phyloP scores from a whole-genome alignment of 331 rosid species.

The Malus hybrid region DNA sequence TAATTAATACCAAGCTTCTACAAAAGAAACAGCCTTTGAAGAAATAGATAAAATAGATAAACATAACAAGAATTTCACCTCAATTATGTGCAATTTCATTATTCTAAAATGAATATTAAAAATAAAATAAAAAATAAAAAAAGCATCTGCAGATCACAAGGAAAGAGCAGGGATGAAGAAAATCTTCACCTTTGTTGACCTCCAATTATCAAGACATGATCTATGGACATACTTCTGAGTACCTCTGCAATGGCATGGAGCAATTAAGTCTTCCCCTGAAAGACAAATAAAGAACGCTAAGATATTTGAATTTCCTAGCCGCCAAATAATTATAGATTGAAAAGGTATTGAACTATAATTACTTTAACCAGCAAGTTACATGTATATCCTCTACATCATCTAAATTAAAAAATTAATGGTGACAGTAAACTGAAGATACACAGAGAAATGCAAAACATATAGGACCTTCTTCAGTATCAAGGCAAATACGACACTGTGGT shows the following conservation, averaged over 20 bases:
- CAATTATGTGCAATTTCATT: background rate
- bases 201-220: conserved; percentile 96
- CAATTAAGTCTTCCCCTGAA: conserved; percentile 90
- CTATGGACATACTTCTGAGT: conserved; percentile 92
- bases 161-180: background rate
- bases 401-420: background rate
- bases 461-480: conserved; percentile 84
- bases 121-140: background rate
- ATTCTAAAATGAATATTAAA: background rate
- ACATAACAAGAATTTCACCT: background rate
- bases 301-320: background rate
- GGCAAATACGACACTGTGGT: conserved; percentile 91
- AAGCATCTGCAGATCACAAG: background rate
- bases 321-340: background rate
- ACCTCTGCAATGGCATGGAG: conserved; percentile 98
- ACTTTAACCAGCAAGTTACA: background rate
- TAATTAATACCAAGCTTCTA: conserved; percentile 14
- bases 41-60: background rate
- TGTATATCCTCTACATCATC: background rate
- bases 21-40: background rate
- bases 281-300: conserved; percentile 3
- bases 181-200: conserved; percentile 81
- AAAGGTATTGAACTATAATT: background rate
- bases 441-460: background rate
- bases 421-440: conserved; percentile 10